Base-by-base conservation (phyloP, 805 yeast species). In the Myxozyma melibiosi region DNA sequence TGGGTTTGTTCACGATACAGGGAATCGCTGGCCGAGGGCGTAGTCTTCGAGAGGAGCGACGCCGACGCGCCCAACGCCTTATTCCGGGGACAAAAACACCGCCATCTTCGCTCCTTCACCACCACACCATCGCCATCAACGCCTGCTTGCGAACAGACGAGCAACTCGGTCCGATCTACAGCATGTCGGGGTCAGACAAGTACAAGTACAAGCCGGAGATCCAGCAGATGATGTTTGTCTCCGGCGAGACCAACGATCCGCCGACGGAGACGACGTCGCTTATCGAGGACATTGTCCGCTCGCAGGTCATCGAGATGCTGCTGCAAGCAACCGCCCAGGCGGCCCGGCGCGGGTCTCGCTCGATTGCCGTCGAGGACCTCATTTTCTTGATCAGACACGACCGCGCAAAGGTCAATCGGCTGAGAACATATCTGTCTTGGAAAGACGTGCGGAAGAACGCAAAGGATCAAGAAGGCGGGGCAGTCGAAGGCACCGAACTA, bases 201-300 rank as follows among this genome's bases (percentile, higher is more conserved):
- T 60, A 57, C 50, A 39, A 41, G 68, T 94, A 92, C 72, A 78
- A 96, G 55, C 82, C 88, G 37, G 99, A 94, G 75, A 94, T 94
- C 67, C 99, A 94, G 73, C 94, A 75, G 76, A 94, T 94, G 99
- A 94, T 94, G 99, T 94, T 94, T 76, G 99, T 94, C 54, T 80
- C 86, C 53, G 99, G 99, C 2, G 98, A 94, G 70, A 83, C 94
- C 0, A 88, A 88, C 65, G 99, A 94, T 67, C 95, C 98, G 1
- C 96, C 97, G 0, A 80, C 86, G 14, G 96, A 88, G 63, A 89
- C 97, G 0, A 88, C 97, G 0, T 84, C 92, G n/a, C 74, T 94
- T 51, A 90, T 92, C 41, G 99, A 94, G 70, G 98, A 94, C 68
- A 90, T 94, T 44, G 98, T 94, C 1, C 79, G 95, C 43, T 94